phyloP scores from a whole-genome alignment of 495 filamentous ascomycete species.

The Apodospora peruviana region DNA sequence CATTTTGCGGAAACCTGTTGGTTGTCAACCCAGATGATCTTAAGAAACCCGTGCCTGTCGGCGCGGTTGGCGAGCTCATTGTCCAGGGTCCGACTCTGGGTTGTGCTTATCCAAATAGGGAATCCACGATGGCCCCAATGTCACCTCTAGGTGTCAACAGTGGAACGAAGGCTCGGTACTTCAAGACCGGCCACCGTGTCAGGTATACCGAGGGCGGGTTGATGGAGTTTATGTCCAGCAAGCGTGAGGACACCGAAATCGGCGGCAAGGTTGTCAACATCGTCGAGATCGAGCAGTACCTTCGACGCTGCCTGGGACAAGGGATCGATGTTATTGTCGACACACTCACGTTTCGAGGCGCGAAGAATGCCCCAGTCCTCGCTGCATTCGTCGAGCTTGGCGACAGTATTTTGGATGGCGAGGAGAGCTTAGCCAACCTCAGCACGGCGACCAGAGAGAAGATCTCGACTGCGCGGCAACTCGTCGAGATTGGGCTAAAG shows the following conservation, averaged over 20 bases:
- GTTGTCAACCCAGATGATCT: slow-evolving; percentile 45
- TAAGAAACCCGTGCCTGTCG: slow-evolving; percentile 39
- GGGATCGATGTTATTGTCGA: slow-evolving; percentile 42
- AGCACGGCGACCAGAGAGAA: slow-evolving; percentile 29
- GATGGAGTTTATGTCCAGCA: slow-evolving; percentile 37
- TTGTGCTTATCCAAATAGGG: slow-evolving; percentile 24
- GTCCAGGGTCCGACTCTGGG: slow-evolving; percentile 42
- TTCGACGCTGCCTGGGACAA: slow-evolving; percentile 40
- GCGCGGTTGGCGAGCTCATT: slow-evolving; percentile 43
- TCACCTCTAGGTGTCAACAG: slow-evolving; percentile 14
- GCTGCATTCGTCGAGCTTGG: slow-evolving; percentile 43
- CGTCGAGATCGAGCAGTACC: slow-evolving; percentile 36
- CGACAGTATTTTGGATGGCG: slow-evolving; percentile 26
- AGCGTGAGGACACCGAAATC: slow-evolving; percentile 22
- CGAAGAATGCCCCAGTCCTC: slow-evolving; percentile 26
- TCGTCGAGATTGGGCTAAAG: slow-evolving; percentile 30
- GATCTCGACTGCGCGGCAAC: slow-evolving; percentile 32
- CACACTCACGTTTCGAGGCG: slow-evolving; percentile 34
- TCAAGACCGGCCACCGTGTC: slow-evolving; percentile 40
- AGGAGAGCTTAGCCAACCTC: slow-evolving; percentile 25
- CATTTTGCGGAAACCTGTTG: slow-evolving; percentile 39
- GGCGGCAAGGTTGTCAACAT: slow-evolving; percentile 29
- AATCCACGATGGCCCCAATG: slow-evolving; percentile 21
- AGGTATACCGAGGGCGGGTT: slow-evolving; percentile 39
- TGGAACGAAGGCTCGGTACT: slow-evolving; percentile 18